Percentiles rank a stretch among this genome's conserved stretches.
Evolutionary conservation across 2,329 filamentous ascomycete species (phyloP).

Genomic region (Colletotrichum abscissum): DNA sequence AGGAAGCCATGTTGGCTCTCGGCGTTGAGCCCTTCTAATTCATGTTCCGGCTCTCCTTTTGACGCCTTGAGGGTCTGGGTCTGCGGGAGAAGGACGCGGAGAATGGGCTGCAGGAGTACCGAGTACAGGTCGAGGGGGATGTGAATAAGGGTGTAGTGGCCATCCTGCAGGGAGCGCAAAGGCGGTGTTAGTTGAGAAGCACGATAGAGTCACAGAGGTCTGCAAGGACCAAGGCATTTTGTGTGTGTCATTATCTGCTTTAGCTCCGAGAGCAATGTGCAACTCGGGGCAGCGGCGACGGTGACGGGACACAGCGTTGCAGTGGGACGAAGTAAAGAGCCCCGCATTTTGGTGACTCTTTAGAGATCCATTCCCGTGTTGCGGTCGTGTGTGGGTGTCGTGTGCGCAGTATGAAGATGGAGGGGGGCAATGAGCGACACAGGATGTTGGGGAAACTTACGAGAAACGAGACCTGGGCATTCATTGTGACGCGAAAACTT

Average conservation of each 20-base stretch:
- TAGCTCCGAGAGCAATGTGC: conserved; percentile 16
- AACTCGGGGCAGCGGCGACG: not conserved
- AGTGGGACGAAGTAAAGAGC: conserved; percentile 3
- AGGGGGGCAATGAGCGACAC: not conserved
- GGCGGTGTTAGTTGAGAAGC: conserved; percentile 15
- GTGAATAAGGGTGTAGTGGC: conserved; percentile 88
- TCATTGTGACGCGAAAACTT: conserved; percentile 54
- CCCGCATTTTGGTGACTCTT: conserved; percentile 30
- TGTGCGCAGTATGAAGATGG: not conserved
- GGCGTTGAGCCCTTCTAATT: conserved; percentile 58
- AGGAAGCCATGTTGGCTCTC: conserved; percentile 81
- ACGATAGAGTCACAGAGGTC: not conserved
- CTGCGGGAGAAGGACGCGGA: conserved; percentile 83
- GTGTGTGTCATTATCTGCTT: not conserved
- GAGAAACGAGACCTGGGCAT: conserved; percentile 68
- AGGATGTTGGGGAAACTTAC: conserved; percentile 37
- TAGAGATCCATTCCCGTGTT: not conserved
- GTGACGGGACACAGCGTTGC: conserved; percentile 11
- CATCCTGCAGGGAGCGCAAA: conserved; percentile 70
- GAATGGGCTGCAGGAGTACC: conserved; percentile 84
- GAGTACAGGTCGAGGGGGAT: conserved; percentile 85
- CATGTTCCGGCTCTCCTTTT: conserved; percentile 47
- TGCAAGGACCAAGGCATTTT: conserved; percentile 7
- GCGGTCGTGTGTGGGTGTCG: not conserved
- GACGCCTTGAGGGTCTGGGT: conserved; percentile 54